Percentiles rank a stretch among this genome's conserved stretches.
phyloP scores from a whole-genome alignment of 2,329 filamentous ascomycete species.

The Phyllosticta paracitricarpa region DNA sequence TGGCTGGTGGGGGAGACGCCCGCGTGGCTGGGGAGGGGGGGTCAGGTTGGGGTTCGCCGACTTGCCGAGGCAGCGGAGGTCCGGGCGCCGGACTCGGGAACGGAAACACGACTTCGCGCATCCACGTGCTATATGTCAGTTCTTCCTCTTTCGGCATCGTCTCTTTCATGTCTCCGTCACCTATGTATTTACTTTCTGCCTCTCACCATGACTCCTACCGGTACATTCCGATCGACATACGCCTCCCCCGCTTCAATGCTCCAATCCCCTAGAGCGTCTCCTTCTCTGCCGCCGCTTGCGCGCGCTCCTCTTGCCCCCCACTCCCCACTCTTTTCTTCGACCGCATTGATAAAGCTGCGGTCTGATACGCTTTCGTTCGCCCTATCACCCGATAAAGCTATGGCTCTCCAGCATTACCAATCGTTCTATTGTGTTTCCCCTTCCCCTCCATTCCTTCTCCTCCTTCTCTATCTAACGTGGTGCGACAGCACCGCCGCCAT shows the following conservation, averaged over 20 bases:
- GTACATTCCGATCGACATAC: background rate
- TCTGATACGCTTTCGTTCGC: background rate
- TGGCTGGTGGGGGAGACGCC: background rate
- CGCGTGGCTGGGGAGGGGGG: too few species aligned
- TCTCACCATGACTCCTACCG: background rate
- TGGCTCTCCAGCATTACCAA: background rate
- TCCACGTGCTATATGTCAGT: background rate
- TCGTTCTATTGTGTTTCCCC: background rate
- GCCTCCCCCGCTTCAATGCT: background rate
- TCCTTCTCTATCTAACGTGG: background rate
- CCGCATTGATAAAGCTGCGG: background rate
- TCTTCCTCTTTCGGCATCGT: background rate
- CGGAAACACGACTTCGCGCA: background rate
- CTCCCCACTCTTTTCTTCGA: background rate
- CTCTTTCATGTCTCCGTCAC: background rate
- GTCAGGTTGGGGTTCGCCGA: too few species aligned
- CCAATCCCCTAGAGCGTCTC: background rate
- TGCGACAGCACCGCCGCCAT: background rate
- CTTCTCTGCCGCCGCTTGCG: background rate
- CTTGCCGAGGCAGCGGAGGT: too few species aligned
- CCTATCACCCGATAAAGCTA: background rate
- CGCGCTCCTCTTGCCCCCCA: background rate
- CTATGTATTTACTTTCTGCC: background rate
- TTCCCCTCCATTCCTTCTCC: background rate
- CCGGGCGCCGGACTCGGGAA: too few species aligned